Conservation (phyloP, 2,329 filamentous ascomycete species). For the Boeremia exigua region DNA sequence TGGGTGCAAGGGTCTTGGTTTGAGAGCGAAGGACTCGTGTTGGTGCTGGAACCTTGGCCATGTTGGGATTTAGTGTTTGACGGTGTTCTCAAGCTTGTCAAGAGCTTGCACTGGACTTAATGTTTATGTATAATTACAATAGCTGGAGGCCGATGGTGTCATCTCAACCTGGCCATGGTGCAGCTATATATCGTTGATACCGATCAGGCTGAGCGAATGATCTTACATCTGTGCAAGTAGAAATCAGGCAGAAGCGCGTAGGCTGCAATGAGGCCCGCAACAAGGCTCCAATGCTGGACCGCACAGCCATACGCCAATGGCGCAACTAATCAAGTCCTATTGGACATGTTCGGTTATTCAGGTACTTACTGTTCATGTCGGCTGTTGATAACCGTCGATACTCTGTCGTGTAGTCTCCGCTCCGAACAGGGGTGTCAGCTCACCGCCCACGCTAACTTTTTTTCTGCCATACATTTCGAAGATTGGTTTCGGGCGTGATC, state of each 20-base stretch:
- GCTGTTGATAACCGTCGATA: not conserved
- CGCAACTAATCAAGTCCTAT: not conserved
- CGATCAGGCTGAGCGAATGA: not conserved
- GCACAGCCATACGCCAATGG: not conserved
- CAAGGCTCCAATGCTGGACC: conserved; percentile 3
- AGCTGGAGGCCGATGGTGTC: not conserved
- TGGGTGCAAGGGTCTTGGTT: not conserved
- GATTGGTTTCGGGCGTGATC: not conserved
- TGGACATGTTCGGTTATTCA: not conserved
- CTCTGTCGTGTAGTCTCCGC: not conserved
- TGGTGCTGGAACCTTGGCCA: not conserved
- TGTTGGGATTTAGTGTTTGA: not conserved
- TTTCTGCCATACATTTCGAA: conserved; percentile 26
- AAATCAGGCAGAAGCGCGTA: conserved; percentile 15
- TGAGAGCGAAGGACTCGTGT: conserved; percentile 26
- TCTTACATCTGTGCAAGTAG: not conserved
- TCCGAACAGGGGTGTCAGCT: conserved; percentile 1
- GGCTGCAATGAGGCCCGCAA: conserved; percentile 1
- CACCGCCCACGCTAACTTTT: conserved; percentile 21
- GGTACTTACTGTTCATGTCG: not conserved
- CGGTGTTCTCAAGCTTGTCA: too few species aligned
- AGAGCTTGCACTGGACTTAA: too few species aligned
- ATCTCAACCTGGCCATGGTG: not conserved
- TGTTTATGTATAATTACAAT: not conserved
- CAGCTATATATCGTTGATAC: not conserved